Base-by-base conservation (phyloP, 2,329 filamentous ascomycete genomes). In the Paraphoma chrysanthemicola region DNA sequence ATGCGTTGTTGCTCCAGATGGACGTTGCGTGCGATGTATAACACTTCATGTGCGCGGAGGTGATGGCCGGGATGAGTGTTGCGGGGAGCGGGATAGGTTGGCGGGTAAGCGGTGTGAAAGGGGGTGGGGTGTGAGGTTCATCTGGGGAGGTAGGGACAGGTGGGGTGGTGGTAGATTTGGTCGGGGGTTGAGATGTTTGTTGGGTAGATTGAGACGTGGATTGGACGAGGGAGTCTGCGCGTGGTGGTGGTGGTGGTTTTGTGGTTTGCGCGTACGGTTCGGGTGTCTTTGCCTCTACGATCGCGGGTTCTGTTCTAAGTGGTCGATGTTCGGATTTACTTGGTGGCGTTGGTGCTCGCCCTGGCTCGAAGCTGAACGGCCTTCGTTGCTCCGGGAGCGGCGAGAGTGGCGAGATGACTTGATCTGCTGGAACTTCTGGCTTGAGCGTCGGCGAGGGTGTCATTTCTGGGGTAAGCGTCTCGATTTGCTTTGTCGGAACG, bases 1-100 rank as follows among this genome's bases (percentile, higher is more conserved):
- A 70, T 10, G 52, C 16, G 56, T 77, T 77, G 50, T 64, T 69
- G 48, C 62, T 68, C 63, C 68, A 69, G 43, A 71, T 62, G 47
- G 62, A 69, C 3, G 59, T 64, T 1, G 45, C 39, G 62, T 78
- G 76, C 2, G 45, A 4, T 0, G 70, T 68, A 62, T 75, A 75
- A 69, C 76, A 78, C 42, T 60, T 44, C 0, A 70, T 45, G 41
- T 77, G 75, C 2, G 62, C 47, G 39, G 60, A 28, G 1, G 66
- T 72, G 56, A 78, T 72, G n/a, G 67, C 63, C 1, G 74, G 64
- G 36, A 68, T 63, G 28, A 65, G 51, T n/a, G 44, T 51, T 42
- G 50, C 18, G 11, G 54, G 49, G 8, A 66, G 56, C 31, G 58
- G 54, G 28, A 64, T 53, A 3, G 66, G 56, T 33, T 57, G 52